Conservation (phyloP, 768 basidiomycete species). For the Rhizopogon vulgaris region DNA sequence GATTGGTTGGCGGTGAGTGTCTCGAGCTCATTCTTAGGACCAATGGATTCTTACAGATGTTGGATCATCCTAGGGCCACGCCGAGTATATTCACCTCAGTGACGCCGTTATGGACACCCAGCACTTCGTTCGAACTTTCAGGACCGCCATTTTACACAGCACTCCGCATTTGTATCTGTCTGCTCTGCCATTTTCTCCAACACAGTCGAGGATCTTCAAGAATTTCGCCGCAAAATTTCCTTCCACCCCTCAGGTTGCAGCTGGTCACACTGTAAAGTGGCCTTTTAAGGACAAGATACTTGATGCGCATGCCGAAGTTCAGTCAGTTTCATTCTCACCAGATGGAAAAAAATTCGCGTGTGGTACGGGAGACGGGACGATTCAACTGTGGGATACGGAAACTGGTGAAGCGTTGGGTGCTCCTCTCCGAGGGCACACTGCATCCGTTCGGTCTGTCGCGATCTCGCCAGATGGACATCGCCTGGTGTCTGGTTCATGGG, state of each 20-base stretch:
- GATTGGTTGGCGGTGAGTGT: neutral
- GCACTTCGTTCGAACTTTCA: neutral
- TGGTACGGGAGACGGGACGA: conserved; percentile 4
- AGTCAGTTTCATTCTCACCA: conserved; percentile 5
- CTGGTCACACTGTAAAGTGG: neutral
- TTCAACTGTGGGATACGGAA: conserved; percentile 4
- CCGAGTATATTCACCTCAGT: neutral
- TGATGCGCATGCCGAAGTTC: neutral
- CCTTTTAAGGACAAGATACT: neutral
- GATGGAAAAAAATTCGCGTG: conserved; percentile 2
- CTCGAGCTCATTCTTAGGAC: no score
- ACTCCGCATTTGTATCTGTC: conserved; percentile 27
- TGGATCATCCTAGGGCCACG: no score
- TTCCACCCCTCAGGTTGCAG: neutral
- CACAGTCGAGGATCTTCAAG: conserved; percentile 1
- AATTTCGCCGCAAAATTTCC: neutral
- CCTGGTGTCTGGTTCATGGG: neutral
- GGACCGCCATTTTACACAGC: neutral
- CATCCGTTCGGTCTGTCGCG: neutral
- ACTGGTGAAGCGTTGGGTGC: neutral
- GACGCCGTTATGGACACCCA: neutral
- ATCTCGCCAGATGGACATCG: conserved; percentile 1
- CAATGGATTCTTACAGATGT: no score
- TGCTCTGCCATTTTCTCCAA: conserved; percentile 21
- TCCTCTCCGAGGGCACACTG: conserved; percentile 5